phyloP scores from a whole-genome alignment of 2,329 filamentous ascomycete species.

The Phaeosphaeria sp. region DNA sequence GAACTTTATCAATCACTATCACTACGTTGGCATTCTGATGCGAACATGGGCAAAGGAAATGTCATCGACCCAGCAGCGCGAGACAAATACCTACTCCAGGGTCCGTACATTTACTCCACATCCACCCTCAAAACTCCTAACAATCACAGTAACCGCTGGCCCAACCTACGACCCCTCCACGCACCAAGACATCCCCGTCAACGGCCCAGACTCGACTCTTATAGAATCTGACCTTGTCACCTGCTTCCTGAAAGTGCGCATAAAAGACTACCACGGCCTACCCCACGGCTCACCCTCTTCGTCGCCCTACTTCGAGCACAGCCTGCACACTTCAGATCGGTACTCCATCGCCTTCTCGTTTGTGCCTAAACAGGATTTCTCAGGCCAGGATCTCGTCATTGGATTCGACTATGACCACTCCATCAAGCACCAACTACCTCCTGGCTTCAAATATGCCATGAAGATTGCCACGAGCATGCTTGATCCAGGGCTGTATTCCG shows the following conservation, averaged over 20 bases:
- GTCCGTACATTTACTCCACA: constrained; percentile 2
- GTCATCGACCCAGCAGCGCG: constrained; percentile 39
- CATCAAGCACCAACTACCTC: constrained; percentile 45
- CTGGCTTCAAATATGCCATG: constrained; percentile 45
- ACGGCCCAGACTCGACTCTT: constrained; percentile 27
- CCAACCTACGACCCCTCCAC: constrained; percentile 40
- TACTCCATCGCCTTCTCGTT: constrained; percentile 48
- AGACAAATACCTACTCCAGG: constrained; percentile 47
- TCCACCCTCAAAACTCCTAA: not conserved
- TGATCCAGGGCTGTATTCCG: constrained; percentile 45
- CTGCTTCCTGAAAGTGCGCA: constrained; percentile 41
- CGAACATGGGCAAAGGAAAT: constrained; percentile 10
- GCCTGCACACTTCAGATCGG: constrained; percentile 40
- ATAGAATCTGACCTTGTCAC: constrained; percentile 40
- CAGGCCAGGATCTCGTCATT: constrained; percentile 39
- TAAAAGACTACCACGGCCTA: constrained; percentile 46
- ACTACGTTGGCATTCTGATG: not conserved
- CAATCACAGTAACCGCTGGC: constrained; percentile 40
- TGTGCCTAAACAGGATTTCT: constrained; percentile 40
- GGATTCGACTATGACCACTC: constrained; percentile 48
- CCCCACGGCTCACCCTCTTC: constrained; percentile 36
- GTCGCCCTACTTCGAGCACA: constrained; percentile 40
- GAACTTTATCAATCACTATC: not conserved
- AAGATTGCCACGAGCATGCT: constrained; percentile 45
- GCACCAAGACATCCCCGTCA: constrained; percentile 42